These are phyloP conservation scores for Pichia kluyveri DNA, from an alignment of 805 yeast genomes.

Conservation along the genomic window DNA sequence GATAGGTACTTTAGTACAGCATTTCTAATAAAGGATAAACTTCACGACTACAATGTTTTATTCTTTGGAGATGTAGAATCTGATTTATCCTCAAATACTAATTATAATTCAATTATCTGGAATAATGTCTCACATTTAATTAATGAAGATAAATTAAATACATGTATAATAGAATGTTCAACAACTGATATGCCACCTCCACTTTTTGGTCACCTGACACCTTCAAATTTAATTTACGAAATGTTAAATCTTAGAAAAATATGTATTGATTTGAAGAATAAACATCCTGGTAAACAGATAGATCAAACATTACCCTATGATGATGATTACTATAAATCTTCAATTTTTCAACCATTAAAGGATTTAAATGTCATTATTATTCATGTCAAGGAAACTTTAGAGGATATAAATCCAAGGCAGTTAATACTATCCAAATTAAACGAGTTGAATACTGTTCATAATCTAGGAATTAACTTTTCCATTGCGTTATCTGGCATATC, in stretches of 20 bases:
- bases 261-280: constrained; percentile 12
- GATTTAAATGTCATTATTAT: constrained; percentile 41
- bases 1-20: constrained; percentile 44
- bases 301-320: neutral
- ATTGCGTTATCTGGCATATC: constrained; percentile 49
- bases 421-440: constrained; percentile 42
- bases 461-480: constrained; percentile 38
- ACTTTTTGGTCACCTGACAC: constrained; percentile 77
- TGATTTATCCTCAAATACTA: constrained; percentile 38
- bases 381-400: constrained; percentile 41
- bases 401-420: constrained; percentile 46
- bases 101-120: constrained; percentile 47
- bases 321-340: constrained; percentile 12
- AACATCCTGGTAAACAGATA: neutral
- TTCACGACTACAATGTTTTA: constrained; percentile 33
- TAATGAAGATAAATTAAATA: constrained; percentile 31
- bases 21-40: constrained; percentile 36
- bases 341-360: constrained; percentile 26
- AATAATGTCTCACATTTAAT: constrained; percentile 38
- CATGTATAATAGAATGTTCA: constrained; percentile 75
- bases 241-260: constrained; percentile 26
- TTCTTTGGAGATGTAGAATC: constrained; percentile 83
- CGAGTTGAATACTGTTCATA: constrained; percentile 25
- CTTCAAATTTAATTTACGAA: constrained; percentile 52
- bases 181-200: constrained; percentile 38